phyloP scores from a whole-genome alignment of 192 early-diverging fungal genomes.

The Haplosporangium gracile region DNA sequence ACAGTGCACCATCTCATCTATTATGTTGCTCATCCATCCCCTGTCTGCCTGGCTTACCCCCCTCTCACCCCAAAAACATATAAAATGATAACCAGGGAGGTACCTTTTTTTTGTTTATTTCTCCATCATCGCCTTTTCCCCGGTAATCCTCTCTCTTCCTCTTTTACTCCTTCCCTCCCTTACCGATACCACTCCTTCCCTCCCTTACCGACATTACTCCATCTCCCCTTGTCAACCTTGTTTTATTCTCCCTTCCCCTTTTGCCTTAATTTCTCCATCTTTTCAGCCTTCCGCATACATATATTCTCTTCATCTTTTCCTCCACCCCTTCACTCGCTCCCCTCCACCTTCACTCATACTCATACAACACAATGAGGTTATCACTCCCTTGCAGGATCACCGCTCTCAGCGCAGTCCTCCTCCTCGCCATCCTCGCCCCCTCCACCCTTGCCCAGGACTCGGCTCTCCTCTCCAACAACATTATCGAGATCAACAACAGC shows the following conservation, averaged over 20 bases:
- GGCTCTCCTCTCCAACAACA: background rate
- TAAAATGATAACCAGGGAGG: background rate
- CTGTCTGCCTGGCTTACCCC: background rate
- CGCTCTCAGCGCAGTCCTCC: background rate
- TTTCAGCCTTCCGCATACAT: too few species aligned
- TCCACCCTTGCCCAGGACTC: background rate
- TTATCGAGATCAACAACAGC: background rate
- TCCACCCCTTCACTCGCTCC: background rate
- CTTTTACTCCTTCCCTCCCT: background rate
- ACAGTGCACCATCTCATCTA: too few species aligned
- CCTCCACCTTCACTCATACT: background rate
- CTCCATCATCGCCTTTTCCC: background rate
- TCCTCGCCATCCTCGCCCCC: background rate
- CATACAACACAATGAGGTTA: background rate
- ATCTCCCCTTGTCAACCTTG: background rate
- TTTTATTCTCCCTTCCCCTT: background rate
- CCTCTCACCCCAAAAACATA: background rate
- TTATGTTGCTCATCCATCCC: background rate
- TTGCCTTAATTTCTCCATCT: background rate
- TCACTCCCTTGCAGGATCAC: background rate
- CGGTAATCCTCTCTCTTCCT: conserved; percentile 5
- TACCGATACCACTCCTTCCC: background rate
- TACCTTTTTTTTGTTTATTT: background rate
- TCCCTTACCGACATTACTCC: background rate
- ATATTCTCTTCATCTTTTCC: background rate